phyloP scores from a whole-genome alignment of 2,329 filamentous ascomycete genomes.

The Colletotrichum tofieldiae region DNA sequence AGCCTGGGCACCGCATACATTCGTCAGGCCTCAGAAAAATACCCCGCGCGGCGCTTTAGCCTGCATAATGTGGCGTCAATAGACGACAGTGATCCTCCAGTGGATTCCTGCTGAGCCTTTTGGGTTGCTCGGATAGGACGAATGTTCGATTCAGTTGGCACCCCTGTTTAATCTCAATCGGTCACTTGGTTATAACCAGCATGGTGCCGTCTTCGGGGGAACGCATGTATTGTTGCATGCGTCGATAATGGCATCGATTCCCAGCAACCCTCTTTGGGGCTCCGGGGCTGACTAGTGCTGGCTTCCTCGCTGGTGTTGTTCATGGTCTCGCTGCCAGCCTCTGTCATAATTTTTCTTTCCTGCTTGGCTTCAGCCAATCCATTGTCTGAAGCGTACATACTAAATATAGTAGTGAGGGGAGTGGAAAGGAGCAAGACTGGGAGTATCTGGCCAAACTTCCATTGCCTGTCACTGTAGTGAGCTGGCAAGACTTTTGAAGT shows the following conservation, averaged over 20 bases:
- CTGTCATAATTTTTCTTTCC: neutral
- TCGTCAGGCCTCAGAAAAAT: neutral
- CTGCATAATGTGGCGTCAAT: conserved; percentile 8
- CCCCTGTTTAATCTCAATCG: too few species aligned
- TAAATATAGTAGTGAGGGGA: neutral
- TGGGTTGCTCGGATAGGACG: neutral
- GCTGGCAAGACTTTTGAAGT: too few species aligned
- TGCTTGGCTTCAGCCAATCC: too few species aligned
- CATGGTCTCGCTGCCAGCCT: neutral
- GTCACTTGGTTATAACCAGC: too few species aligned
- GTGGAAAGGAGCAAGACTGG: neutral
- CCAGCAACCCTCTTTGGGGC: too few species aligned
- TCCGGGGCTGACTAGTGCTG: too few species aligned
- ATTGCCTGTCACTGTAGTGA: too few species aligned
- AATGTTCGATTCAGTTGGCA: neutral
- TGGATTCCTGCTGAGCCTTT: neutral
- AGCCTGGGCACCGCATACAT: neutral
- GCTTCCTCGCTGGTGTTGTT: neutral
- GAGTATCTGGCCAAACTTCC: neutral
- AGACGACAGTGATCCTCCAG: neutral
- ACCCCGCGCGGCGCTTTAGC: neutral
- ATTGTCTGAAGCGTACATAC: neutral
- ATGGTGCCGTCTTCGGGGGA: too few species aligned
- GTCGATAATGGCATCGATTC: too few species aligned
- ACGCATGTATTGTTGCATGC: too few species aligned